Percentiles rank a stretch among this genome's conserved stretches.
Evolutionary conservation across 306 rosid species (phyloP).

Genomic region (Cucurbita moschata): DNA sequence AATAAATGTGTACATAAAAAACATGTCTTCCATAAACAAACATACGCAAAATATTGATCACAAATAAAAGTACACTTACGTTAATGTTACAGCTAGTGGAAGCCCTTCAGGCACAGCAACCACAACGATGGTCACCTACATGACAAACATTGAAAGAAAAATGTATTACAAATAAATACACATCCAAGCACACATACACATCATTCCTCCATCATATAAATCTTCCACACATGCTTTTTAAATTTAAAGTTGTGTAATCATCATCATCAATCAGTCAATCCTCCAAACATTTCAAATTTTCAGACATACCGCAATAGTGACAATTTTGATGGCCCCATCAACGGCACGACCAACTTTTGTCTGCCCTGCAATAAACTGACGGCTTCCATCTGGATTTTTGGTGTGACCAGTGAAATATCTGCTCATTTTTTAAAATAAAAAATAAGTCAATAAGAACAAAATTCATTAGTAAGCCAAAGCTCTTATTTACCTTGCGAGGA

Average conservation of each 20-base stretch:
- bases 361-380: slow-evolving; percentile 49
- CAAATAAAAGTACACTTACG: slow-evolving; percentile 35
- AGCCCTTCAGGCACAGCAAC: slow-evolving; percentile 99
- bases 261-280: neutral
- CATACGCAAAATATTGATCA: neutral
- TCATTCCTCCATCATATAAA: neutral
- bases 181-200: neutral
- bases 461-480: neutral
- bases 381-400: slow-evolving; percentile 21
- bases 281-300: neutral
- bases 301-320: slow-evolving; percentile 78
- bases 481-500: slow-evolving; percentile 52
- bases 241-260: neutral
- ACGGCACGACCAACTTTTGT: slow-evolving; percentile 58
- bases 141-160: neutral
- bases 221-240: neutral
- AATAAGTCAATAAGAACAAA: neutral
- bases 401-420: slow-evolving; percentile 91
- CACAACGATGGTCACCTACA: slow-evolving; percentile 83
- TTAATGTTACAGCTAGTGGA: slow-evolving; percentile 85
- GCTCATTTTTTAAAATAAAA: slow-evolving; percentile 10
- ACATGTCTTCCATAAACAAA: neutral
- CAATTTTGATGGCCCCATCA: slow-evolving; percentile 78
- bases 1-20: neutral
- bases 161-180: neutral